These are phyloP conservation scores for Rhodotorula sp. DNA, from an alignment of 1,284 basidiomycete species.

Conservation along the genomic window DNA sequence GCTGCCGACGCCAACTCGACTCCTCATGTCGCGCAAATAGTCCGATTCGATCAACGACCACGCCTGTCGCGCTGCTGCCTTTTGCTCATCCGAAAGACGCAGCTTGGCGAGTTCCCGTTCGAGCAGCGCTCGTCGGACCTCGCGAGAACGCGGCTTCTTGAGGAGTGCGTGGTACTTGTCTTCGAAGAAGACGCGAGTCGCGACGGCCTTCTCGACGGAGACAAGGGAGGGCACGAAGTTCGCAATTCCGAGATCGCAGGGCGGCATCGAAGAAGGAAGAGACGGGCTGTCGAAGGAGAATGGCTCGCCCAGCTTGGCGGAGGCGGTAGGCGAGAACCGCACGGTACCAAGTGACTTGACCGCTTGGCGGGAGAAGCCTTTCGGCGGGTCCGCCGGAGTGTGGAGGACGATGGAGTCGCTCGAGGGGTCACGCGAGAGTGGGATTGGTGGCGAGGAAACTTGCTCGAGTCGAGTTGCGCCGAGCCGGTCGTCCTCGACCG, in stretches of 20 bases:
- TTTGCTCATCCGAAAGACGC: conserved; percentile 66
- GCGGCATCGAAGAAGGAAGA: neutral
- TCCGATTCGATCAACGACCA: conserved; percentile 86
- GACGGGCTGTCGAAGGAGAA: conserved; percentile 11
- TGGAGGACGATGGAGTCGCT: conserved; percentile 34
- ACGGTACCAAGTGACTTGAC: conserved; percentile 1
- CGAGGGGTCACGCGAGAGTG: conserved; percentile 20
- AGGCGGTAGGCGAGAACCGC: conserved; percentile 18
- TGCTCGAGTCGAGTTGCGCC: neutral
- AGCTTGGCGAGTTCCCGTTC: conserved; percentile 79
- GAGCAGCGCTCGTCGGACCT: conserved; percentile 77
- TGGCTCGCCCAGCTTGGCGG: conserved; percentile 13
- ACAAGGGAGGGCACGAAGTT: conserved; percentile 71
- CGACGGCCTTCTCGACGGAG: conserved; percentile 89
- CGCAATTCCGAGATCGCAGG: neutral
- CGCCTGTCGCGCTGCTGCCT: conserved; percentile 66
- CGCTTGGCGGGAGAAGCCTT: neutral
- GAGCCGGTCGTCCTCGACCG: conserved; percentile 23
- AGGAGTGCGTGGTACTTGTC: conserved; percentile 91
- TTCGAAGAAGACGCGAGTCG: conserved; percentile 92
- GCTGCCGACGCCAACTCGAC: conserved; percentile 75
- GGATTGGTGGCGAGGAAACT: neutral
- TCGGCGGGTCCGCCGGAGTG: neutral
- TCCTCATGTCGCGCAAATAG: conserved; percentile 77
- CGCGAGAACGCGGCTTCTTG: conserved; percentile 62